Percentiles rank a stretch among this genome's conserved stretches.
Evolutionary conservation across 139 green algal species (phyloP).

Genomic region (Spirogloea muscicola): DNA sequence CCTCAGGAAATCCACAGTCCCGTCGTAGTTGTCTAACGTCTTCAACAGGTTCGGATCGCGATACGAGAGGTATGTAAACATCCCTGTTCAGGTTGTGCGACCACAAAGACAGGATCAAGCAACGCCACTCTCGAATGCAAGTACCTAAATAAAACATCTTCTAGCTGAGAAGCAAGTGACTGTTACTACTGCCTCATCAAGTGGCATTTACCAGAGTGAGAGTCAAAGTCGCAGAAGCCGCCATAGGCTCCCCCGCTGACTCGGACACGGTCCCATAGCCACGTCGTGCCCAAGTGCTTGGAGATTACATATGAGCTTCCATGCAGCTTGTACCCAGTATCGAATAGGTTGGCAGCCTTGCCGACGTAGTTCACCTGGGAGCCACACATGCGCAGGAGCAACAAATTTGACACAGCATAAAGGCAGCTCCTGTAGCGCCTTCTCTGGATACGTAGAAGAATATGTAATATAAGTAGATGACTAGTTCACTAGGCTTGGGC

Average conservation of each 20-base stretch:
- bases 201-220: slow-evolving; percentile 64
- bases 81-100: slow-evolving; percentile 32
- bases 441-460: too few relatives aligned
- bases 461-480: too few relatives aligned
- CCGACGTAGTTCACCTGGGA: slow-evolving; percentile 99
- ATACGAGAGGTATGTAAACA: slow-evolving; percentile 92
- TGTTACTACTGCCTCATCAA: too few relatives aligned
- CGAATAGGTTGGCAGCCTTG: slow-evolving; percentile 95
- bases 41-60: slow-evolving; percentile 94
- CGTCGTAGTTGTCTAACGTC: slow-evolving; percentile 86
- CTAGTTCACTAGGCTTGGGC: too few relatives aligned
- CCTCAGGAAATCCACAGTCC: slow-evolving; percentile 75
- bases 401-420: too few relatives aligned
- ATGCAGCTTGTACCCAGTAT: slow-evolving; percentile 80
- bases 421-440: too few relatives aligned
- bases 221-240: slow-evolving; percentile 96
- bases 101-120: slow-evolving; percentile 17
- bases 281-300: slow-evolving; percentile 92
- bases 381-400: too few relatives aligned
- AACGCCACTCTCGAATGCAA: too few relatives aligned
- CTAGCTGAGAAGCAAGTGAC: too few relatives aligned
- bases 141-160: too few relatives aligned
- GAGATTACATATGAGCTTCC: slow-evolving; percentile 89
- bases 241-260: slow-evolving; percentile 94
- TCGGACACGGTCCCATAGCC: slow-evolving; percentile 95